A percentile compares a stretch with the other conserved stretches of the same genome.
Evolutionary conservation across 2,329 filamentous ascomycete genomes (phyloP).

Genomic region (Penicillium palitans): DNA sequence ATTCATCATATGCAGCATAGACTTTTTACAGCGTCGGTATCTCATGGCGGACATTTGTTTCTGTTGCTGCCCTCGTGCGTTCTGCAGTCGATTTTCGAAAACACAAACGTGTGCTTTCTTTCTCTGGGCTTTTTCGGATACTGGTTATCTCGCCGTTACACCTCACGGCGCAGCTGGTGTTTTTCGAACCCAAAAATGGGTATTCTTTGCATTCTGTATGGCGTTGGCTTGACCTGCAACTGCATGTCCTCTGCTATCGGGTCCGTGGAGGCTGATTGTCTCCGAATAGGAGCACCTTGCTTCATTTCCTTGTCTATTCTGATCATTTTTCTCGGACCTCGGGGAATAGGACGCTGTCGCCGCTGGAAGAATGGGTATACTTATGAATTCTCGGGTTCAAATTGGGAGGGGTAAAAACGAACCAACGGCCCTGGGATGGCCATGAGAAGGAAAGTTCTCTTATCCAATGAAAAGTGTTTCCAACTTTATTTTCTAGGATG

Average conservation of each 20-base stretch:
- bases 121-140: constrained; percentile 24
- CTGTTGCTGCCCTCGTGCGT: constrained; percentile 28
- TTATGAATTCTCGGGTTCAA: constrained; percentile 21
- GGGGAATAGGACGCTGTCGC: constrained; percentile 38
- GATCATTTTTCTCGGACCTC: constrained; percentile 35
- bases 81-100: constrained; percentile 24
- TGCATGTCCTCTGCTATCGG: constrained; percentile 35
- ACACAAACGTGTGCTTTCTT: constrained; percentile 28
- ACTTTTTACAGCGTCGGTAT: constrained; percentile 44
- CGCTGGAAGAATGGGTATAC: constrained; percentile 34
- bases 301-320: constrained; percentile 28
- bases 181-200: constrained; percentile 20
- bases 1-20: constrained; percentile 44
- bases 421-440: constrained; percentile 22
- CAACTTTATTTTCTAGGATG: background rate
- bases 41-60: constrained; percentile 38
- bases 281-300: constrained; percentile 30
- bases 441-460: constrained; percentile 35
- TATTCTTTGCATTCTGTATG: constrained; percentile 45
- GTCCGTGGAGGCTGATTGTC: constrained; percentile 35
- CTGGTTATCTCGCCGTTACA: background rate
- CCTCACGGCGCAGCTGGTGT: constrained; percentile 8
- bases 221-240: constrained; percentile 44
- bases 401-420: constrained; percentile 16
- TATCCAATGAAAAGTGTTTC: constrained; percentile 26